Evolutionary conservation across 768 basidiomycete species (phyloP), one percentile per base, ranked within the genome.

Genomic region (Termitomyces titanicus): DNA sequence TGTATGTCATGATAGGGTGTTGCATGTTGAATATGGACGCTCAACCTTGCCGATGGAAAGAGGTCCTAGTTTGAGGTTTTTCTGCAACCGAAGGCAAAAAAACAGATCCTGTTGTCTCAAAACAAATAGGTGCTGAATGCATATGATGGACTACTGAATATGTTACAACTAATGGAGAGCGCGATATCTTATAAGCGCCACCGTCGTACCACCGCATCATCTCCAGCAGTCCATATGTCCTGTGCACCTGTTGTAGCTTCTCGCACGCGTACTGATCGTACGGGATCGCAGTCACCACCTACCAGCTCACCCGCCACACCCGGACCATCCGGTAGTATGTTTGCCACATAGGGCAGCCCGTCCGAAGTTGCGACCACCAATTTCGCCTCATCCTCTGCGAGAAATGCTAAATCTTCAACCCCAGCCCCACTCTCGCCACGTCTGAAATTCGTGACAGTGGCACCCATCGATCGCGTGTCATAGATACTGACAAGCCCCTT

Each of bases 201-300:
- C 59, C 73, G 61, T 56, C 84, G 72, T 0, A 87, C 82, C 34
- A 85, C 63, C 0, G 82, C 84, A 69, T 88, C 86, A 59, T 88
- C 84, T 42, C 81, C 78, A 9, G 82, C 82, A 53, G 71, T 79
- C 84, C 84, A 85, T 4, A 84, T 64, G 31, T 74, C 71, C 45
- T 67, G 59, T 29, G 66, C 64, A 22, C 63, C 53, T 12, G 53
- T 31, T 20, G 34, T 25, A 22, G 22, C 52, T 9, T 54, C 48
- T 7, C 65, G 63, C 2, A 71, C 72, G 34, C 70, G 64, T 7
- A 84, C 68, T 42, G 69, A 66, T 37, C 81, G 69, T 27, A 84
- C 79, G 8, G 80, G 74, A 64, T 88, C 85, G 61, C 85, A 85
- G 53, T 88, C 83, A 27, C 73, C 72, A 2, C 85, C 86, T 0